phyloP scores from a whole-genome alignment of 1,139 yeast genomes.

The Protomyces gravidus region DNA sequence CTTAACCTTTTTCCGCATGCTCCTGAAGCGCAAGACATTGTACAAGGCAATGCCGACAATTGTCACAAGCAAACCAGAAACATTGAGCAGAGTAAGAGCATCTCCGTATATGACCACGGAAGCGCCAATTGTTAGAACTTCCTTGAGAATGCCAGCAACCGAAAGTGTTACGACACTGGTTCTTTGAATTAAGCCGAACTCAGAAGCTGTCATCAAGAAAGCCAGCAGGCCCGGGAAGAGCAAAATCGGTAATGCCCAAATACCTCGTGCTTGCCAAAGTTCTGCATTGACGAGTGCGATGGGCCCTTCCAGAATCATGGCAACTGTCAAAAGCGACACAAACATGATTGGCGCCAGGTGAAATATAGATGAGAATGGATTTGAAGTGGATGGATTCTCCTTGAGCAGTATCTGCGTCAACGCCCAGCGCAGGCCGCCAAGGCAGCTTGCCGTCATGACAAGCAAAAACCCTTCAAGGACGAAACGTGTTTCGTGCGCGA shows the following conservation, averaged over 20 bases:
- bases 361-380: constrained; percentile 78
- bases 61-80: constrained; percentile 73
- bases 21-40: constrained; percentile 44
- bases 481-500: constrained; percentile 49
- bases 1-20: constrained; percentile 29
- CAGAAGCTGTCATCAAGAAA: constrained; percentile 84
- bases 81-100: constrained; percentile 58
- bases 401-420: constrained; percentile 77
- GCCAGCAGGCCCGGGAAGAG: constrained; percentile 81
- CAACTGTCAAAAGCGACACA: constrained; percentile 54
- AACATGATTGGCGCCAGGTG: constrained; percentile 85
- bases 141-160: constrained; percentile 90
- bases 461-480: constrained; percentile 47
- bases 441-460: constrained; percentile 70
- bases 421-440: constrained; percentile 93
- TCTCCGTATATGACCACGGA: constrained; percentile 75
- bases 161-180: constrained; percentile 83
- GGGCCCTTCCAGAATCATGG: constrained; percentile 64
- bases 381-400: constrained; percentile 54
- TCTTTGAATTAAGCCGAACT: constrained; percentile 72
- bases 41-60: constrained; percentile 75
- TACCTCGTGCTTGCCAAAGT: constrained; percentile 55
- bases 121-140: constrained; percentile 70
- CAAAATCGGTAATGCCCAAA: constrained; percentile 55
- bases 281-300: constrained; percentile 49